Base-by-base conservation (phyloP, 257 asterid species). In the Solanum arcanum region DNA sequence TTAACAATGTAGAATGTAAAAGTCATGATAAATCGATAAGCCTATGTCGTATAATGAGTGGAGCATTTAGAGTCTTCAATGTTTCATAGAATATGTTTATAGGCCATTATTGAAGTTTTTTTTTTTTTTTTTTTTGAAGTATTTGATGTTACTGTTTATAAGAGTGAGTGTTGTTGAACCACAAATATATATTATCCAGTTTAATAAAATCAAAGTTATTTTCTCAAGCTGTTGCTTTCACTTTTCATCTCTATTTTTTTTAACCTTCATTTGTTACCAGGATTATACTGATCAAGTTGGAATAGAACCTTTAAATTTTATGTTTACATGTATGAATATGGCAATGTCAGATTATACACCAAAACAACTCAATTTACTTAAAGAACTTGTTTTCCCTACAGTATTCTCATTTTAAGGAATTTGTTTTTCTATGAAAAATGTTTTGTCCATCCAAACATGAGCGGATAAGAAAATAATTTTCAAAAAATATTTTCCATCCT, bases 81-180 rank as follows among this genome's bases (percentile, higher is more conserved):
- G 85, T 81, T 81, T 81, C 85, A 81, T 49, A 81, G 85, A 81
- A 49, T 81, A 27, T 81, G 85, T 80, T 80, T 64, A 49, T 80
- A 80, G 85, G 85, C 85, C 29, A 49, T 29, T 49, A 10, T 27
- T 80, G 69, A 80, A 31, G 69, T 21, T 15, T 21, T 42, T 21
- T 42, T 29, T 29, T 35, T 35, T 35, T 35, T 35, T 35, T 35
- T 35, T 35, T 37, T 37, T 5, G 0, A 76, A 76, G 66, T 29
- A 80, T 80, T n/a, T 80, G 44, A 29, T 20, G 44, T 80, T 80
- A 49, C 62, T 80, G 46, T 52, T 62, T 64, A 64, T 52, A 74
- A 29, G 69, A 47, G 44, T 46, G 69, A 5, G 46, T 81, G 31
- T 3, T 18, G 29, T 6, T 33, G 68, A 74, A 74, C 29, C 82